These are phyloP conservation scores for Cladosporium colombiae DNA, from an alignment of 2,329 filamentous ascomycete genomes.

Conservation along the genomic window DNA sequence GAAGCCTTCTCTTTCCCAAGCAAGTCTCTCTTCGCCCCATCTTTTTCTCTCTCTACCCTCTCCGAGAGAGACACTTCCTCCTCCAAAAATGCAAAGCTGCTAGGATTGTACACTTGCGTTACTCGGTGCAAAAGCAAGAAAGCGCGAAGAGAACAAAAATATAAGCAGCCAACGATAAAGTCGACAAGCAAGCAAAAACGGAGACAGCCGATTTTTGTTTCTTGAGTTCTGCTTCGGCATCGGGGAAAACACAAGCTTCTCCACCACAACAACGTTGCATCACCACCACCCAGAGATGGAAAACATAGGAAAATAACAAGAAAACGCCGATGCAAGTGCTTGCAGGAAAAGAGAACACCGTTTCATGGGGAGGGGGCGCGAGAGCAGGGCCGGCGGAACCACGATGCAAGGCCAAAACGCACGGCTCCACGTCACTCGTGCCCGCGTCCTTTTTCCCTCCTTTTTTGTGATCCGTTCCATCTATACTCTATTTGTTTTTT, in stretches of 20 bases:
- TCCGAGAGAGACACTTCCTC: background rate
- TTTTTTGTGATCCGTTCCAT: slow-evolving; percentile 15
- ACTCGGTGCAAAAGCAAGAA: background rate
- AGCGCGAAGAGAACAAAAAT: background rate
- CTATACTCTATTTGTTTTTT: slow-evolving; percentile 20
- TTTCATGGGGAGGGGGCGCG: background rate
- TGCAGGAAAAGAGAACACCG: background rate
- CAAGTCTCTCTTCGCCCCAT: background rate
- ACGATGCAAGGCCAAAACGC: slow-evolving; percentile 15
- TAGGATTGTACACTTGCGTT: background rate
- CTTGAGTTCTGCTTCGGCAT: background rate
- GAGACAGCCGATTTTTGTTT: background rate
- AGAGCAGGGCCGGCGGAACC: slow-evolving; percentile 17
- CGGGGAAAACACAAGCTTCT: background rate
- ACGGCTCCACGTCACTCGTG: slow-evolving; percentile 17
- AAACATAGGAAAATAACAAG: background rate
- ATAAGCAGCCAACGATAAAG: background rate
- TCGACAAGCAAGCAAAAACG: background rate
- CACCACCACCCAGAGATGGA: background rate
- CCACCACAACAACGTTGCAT: background rate
- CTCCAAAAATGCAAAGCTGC: background rate
- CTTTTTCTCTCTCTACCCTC: background rate
- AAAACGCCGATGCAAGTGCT: slow-evolving; percentile 17
- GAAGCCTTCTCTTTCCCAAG: background rate
- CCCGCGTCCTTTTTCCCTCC: background rate